These are phyloP conservation scores for Brassica incana DNA, from an alignment of 345 rosid species.

Conservation along the genomic window DNA sequence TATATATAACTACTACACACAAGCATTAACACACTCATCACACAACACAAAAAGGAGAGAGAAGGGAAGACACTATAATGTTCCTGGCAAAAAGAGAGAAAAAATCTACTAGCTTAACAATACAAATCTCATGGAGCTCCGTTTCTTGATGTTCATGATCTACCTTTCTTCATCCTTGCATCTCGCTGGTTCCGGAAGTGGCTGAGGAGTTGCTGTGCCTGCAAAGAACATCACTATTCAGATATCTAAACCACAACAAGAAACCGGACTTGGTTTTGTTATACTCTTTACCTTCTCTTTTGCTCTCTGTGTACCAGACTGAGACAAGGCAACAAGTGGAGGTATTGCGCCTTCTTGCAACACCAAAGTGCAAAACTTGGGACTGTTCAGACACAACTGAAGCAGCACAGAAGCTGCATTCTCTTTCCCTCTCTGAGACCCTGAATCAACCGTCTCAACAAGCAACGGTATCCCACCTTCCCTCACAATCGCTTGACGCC, in stretches of 20 bases:
- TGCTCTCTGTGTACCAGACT: constrained; percentile 90
- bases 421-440: constrained; percentile 93
- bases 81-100: constrained; percentile 17
- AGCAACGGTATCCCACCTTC: constrained; percentile 79
- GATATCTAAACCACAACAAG: constrained; percentile 7
- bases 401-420: constrained; percentile 78
- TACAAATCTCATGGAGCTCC: constrained; percentile 23
- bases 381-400: constrained; percentile 76
- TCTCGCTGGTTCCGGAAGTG: constrained; percentile 92
- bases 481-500: constrained; percentile 62
- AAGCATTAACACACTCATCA: constrained; percentile 28
- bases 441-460: constrained; percentile 78
- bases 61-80: constrained; percentile 17
- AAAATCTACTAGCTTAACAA: constrained; percentile 3
- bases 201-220: constrained; percentile 95
- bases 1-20: neutral
- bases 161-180: constrained; percentile 58
- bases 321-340: constrained; percentile 92
- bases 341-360: constrained; percentile 97
- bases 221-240: constrained; percentile 35
- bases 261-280: neutral
- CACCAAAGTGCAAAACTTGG: constrained; percentile 83
- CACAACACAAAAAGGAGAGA: neutral
- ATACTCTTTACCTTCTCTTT: constrained; percentile 80
- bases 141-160: constrained; percentile 44